Conservation (phyloP, 441 rosid species). For the Populus hybrid region DNA sequence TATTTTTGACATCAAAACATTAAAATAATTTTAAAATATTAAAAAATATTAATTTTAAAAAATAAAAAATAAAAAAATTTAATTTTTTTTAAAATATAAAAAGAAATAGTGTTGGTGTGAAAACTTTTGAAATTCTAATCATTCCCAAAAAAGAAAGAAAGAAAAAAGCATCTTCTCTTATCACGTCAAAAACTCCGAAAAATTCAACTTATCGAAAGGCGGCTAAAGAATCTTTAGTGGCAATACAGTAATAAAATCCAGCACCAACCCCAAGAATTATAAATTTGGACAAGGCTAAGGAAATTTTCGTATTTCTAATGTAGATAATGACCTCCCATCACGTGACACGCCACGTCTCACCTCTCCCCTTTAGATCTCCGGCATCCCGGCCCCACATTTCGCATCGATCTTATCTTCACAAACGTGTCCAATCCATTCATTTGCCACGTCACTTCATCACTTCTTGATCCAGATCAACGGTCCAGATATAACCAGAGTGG, state of each 20-base stretch:
- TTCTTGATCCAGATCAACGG: slow-evolving; percentile 40
- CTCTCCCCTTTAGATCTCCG: neutral
- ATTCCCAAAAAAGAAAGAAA: neutral
- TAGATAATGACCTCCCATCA: slow-evolving; percentile 25
- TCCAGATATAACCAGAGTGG: slow-evolving; percentile 28
- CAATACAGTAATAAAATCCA: slow-evolving; percentile 21
- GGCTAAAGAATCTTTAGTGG: neutral
- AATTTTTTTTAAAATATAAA: too few relatives aligned
- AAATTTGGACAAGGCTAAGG: slow-evolving; percentile 20
- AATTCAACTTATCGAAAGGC: slow-evolving; percentile 3
- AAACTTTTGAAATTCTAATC: neutral
- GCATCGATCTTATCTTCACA: slow-evolving; percentile 50
- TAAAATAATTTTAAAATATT: too few relatives aligned
- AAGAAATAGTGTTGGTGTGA: neutral
- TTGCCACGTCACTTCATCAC: slow-evolving; percentile 35
- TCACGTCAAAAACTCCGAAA: neutral
- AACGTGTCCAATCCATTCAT: slow-evolving; percentile 33
- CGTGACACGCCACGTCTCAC: slow-evolving; percentile 46
- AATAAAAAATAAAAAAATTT: too few relatives aligned
- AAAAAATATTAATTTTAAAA: too few relatives aligned
- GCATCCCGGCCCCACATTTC: slow-evolving; percentile 31
- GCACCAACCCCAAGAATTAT: neutral
- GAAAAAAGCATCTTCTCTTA: neutral
- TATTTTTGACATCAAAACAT: too few relatives aligned
- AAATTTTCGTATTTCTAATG: slow-evolving; percentile 4